These are phyloP conservation scores for Flaveria sonorensis DNA, from an alignment of 129 eudicot genomes.

Conservation along the genomic window DNA sequence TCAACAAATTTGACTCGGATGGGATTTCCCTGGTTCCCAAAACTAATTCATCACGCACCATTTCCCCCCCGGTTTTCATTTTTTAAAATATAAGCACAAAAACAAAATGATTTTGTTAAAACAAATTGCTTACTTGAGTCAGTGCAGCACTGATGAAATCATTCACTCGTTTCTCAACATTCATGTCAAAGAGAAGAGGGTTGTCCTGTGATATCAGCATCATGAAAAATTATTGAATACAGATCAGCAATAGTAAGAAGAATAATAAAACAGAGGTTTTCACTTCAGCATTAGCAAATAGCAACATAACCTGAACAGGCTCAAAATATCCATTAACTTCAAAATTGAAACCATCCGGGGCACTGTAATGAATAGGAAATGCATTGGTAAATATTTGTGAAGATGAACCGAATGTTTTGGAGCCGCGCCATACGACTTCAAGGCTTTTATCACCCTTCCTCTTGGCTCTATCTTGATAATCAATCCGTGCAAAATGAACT, in stretches of 20 bases:
- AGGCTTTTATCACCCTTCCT: conserved; percentile 79
- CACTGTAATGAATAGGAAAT: conserved; percentile 82
- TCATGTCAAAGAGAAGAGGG: conserved; percentile 72
- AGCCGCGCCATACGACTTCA: conserved; percentile 93
- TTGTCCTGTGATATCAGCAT: conserved; percentile 56
- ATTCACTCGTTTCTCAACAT: conserved; percentile 67
- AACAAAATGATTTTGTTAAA: not conserved
- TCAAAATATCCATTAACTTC: conserved; percentile 60
- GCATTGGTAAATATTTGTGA: conserved; percentile 84
- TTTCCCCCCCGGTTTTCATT: not conserved
- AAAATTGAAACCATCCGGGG: conserved; percentile 80
- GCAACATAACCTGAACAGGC: conserved; percentile 77
- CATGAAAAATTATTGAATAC: not conserved
- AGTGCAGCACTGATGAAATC: conserved; percentile 82
- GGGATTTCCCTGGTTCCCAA: not conserved
- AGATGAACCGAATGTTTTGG: conserved; percentile 84
- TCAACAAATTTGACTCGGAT: not conserved
- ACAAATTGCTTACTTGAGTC: conserved; percentile 50
- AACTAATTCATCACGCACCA: not conserved
- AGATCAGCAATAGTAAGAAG: not conserved
- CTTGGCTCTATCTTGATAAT: conserved; percentile 89
- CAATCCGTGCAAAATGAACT: conserved; percentile 89
- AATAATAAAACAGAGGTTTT: not conserved
- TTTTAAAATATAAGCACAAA: not conserved
- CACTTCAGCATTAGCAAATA: conserved; percentile 1